phyloP scores from a whole-genome alignment of 257 asterid species.

The Salvia hispanica region DNA sequence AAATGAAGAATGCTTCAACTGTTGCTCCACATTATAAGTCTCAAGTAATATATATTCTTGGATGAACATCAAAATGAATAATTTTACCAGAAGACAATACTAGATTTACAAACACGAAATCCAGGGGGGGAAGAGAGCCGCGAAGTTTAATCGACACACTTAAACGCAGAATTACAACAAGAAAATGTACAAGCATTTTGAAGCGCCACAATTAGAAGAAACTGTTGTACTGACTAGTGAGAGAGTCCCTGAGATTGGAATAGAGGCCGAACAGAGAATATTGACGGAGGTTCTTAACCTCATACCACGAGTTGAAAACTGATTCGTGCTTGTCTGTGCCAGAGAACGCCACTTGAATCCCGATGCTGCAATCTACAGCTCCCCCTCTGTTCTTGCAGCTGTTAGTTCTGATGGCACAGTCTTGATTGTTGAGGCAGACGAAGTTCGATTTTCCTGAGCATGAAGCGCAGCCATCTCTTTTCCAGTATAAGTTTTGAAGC shows the following conservation, averaged over 20 bases:
- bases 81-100: conserved; percentile 10
- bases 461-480: conserved; percentile 80
- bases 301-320: conserved; percentile 95
- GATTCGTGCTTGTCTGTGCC: conserved; percentile 86
- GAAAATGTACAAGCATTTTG: conserved; percentile 24
- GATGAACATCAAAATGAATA: neutral
- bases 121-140: neutral
- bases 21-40: neutral
- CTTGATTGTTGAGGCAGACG: conserved; percentile 80
- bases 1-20: neutral
- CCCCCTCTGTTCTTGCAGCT: conserved; percentile 79
- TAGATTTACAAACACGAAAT: conserved; percentile 30
- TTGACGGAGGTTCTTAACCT: conserved; percentile 89
- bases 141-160: conserved; percentile 22
- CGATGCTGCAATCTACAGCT: conserved; percentile 82
- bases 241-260: conserved; percentile 73
- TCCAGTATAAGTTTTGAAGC: conserved; percentile 92
- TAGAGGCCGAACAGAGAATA: conserved; percentile 84
- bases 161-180: conserved; percentile 28
- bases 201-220: conserved; percentile 44
- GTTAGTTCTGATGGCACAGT: conserved; percentile 79
- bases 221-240: conserved; percentile 72
- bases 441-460: conserved; percentile 65
- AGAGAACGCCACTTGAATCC: conserved; percentile 87
- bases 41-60: neutral